Evolutionary conservation across 2,329 filamentous ascomycete species (phyloP).

Genomic region (Thielaviopsis ethacetica): DNA sequence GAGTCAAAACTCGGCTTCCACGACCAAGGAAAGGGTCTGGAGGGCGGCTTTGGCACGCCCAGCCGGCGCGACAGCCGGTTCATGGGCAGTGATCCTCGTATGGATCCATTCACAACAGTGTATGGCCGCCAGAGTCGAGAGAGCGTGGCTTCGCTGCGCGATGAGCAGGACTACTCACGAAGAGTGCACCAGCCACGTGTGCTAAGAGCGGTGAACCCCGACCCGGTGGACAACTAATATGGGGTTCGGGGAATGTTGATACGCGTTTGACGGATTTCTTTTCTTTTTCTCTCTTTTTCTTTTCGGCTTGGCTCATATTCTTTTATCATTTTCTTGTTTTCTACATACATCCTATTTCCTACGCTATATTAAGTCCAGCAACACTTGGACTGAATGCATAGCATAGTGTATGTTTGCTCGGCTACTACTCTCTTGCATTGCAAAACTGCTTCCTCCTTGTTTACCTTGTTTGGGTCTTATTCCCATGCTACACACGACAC

Average conservation of each 20-base stretch:
- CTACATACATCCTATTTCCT: neutral
- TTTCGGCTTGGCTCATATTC: neutral
- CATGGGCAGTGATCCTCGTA: slow-evolving; percentile 44
- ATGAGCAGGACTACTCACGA: slow-evolving; percentile 50
- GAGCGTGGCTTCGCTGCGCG: slow-evolving; percentile 45
- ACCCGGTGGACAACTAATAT: slow-evolving; percentile 24
- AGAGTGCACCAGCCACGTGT: slow-evolving; percentile 39
- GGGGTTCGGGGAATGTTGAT: neutral
- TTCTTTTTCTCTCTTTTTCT: neutral
- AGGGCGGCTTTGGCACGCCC: slow-evolving; percentile 18
- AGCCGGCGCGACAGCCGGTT: slow-evolving; percentile 36
- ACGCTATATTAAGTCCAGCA: neutral
- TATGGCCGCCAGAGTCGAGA: slow-evolving; percentile 44
- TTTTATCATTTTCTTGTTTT: neutral
- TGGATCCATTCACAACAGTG: slow-evolving; percentile 43
- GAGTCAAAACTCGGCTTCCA: slow-evolving; percentile 4
- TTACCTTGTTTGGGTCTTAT: neutral
- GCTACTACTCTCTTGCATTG: neutral
- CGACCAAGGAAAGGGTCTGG: neutral
- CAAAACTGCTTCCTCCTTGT: neutral
- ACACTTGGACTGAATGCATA: neutral
- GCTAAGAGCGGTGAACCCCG: slow-evolving; percentile 46
- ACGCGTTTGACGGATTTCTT: neutral
- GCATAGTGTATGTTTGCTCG: neutral
- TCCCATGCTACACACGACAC: neutral